phyloP scores from a whole-genome alignment of 1,284 basidiomycete species.

The Fomes fomentarius region DNA sequence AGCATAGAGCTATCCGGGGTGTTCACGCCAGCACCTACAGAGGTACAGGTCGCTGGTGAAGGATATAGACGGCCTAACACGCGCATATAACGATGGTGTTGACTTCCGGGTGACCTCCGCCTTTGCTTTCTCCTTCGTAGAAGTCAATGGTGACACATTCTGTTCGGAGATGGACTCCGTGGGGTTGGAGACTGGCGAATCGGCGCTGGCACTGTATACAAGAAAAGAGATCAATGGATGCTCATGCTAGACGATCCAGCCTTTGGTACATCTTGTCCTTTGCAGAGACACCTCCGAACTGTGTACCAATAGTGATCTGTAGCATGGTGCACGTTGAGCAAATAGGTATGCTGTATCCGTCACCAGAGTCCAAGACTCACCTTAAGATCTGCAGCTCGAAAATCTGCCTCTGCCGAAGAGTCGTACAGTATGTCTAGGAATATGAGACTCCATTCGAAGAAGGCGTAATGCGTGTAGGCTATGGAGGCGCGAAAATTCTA shows the following conservation, averaged over 20 bases:
- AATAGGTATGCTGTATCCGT: too few relatives aligned
- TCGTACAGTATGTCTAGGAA: conserved; percentile 82
- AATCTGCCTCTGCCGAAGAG: conserved; percentile 65
- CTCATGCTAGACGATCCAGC: conserved; percentile 43
- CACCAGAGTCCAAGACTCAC: conserved; percentile 36
- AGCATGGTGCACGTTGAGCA: neutral
- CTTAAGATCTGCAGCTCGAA: conserved; percentile 56
- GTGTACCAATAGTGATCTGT: conserved; percentile 37
- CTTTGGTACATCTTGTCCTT: conserved; percentile 44
- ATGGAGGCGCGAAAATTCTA: too few relatives aligned
- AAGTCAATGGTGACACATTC: neutral
- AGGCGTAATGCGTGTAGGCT: conserved; percentile 87
- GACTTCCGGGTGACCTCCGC: neutral
- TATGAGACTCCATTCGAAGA: conserved; percentile 89
- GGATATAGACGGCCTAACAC: conserved; percentile 12
- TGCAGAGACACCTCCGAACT: conserved; percentile 17
- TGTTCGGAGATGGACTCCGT: neutral
- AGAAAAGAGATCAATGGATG: conserved; percentile 10
- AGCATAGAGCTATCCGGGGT: too few relatives aligned
- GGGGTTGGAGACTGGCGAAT: neutral
- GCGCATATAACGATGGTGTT: neutral
- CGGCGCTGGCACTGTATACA: conserved; percentile 1
- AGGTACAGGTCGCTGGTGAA: conserved; percentile 36
- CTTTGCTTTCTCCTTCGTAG: conserved; percentile 1
- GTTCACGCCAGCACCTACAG: too few relatives aligned